Conservation (phyloP, 1,284 basidiomycete species). For the Tranzscheliella williamsii region DNA sequence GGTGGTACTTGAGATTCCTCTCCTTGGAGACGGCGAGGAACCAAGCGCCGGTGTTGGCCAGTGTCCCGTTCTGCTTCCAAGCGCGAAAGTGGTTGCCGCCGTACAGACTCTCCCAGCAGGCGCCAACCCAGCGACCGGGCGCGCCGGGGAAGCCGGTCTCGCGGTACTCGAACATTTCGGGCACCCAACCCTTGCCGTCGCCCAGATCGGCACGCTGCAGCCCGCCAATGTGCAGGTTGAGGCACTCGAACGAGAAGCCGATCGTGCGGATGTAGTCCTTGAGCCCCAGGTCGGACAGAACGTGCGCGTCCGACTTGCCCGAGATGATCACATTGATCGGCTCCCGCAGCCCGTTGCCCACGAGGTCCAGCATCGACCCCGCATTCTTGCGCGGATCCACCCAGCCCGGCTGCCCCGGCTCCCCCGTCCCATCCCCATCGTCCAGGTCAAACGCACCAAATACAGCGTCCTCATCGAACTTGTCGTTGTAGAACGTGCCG, state of each 20-base stretch:
- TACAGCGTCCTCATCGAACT: constrained; percentile 29
- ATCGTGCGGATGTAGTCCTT: constrained; percentile 73
- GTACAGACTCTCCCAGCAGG: constrained; percentile 56
- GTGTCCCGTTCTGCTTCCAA: constrained; percentile 62
- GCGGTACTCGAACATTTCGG: constrained; percentile 60
- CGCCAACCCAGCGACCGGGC: constrained; percentile 57
- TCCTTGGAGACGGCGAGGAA: constrained; percentile 61
- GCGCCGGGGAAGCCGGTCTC: constrained; percentile 55
- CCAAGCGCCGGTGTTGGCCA: constrained; percentile 60
- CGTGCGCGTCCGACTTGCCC: constrained; percentile 73
- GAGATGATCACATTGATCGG: constrained; percentile 86
- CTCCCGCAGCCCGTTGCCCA: constrained; percentile 78
- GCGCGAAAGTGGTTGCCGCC: constrained; percentile 61
- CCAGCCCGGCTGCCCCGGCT: constrained; percentile 42
- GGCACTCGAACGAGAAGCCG: constrained; percentile 77
- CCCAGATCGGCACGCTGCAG: constrained; percentile 79
- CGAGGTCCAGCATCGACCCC: constrained; percentile 61
- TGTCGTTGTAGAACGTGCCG: constrained; percentile 14
- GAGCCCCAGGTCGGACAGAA: constrained; percentile 75
- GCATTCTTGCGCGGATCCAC: constrained; percentile 34
- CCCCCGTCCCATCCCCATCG: constrained; percentile 21
- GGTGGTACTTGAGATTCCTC: constrained; percentile 52
- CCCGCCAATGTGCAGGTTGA: constrained; percentile 76
- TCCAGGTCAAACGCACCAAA: constrained; percentile 34
- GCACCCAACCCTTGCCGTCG: constrained; percentile 71